Evolutionary conservation across 257 asterid species (phyloP), one percentile per base, ranked within the genome.

Genomic region (Solanum dulcamara): DNA sequence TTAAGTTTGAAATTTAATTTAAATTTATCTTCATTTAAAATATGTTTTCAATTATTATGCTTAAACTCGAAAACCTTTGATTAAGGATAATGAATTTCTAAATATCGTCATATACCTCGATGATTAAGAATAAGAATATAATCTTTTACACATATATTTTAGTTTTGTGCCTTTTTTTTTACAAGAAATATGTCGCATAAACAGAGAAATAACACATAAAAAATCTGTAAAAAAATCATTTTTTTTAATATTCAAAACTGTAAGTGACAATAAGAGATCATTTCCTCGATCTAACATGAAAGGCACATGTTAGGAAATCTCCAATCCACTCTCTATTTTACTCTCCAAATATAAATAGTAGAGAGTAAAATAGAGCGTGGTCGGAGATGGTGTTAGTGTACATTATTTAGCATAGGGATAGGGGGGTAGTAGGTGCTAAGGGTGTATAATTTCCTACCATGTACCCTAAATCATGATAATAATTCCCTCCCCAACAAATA

Each of bases 401-500:
- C 26, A 75, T 75, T 28, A 26, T 46, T 77, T 46, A 15, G 0
- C 40, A 28, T 46, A 26, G 82, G 40, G 55, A 7, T 26, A 15
- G 9, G 15, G 82, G 40, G 55, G 13, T 26, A 15, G 9, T 44
- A 26, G 40, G 7, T 75, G n/a, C 14, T 7, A 33, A 15, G 26
- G 82, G 62, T 48, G 83, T 18, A 79, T 28, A 30, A 79, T 50
- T 79, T 30, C 44, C 66, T 79, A 48, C 0, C 20, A 30, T 79
- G 66, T 18, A 79, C 66, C 64, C 83, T 48, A 79, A 48, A 30
- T 30, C 83, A 83, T 51, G 24, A 62, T 59, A 62, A 40, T 62
- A 67, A 24, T 85, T 94, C 91, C 92, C 79, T 51, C 87, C 83
- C 92, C 90, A 91, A 14, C 87, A 24, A 80, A 93, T 91, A 83